These are phyloP conservation scores for Trametes villosa DNA, from an alignment of 768 basidiomycete species.

Conservation along the genomic window DNA sequence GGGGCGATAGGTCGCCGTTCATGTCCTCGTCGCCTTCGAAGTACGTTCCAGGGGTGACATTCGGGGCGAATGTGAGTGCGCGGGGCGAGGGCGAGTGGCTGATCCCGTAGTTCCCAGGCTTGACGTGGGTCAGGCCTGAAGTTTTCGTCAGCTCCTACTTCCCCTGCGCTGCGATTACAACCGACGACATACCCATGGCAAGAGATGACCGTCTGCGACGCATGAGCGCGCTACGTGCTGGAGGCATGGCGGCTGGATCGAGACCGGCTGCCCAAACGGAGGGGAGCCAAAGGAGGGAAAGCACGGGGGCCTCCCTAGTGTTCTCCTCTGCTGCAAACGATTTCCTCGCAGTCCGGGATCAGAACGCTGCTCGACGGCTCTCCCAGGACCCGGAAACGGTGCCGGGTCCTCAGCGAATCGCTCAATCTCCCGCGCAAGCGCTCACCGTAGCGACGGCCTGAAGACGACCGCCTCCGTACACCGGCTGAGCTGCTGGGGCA, in stretches of 20 bases:
- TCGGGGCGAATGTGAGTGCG: slow-evolving; percentile 65
- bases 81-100: slow-evolving; percentile 44
- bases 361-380: slow-evolving; percentile 16
- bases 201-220: slow-evolving; percentile 49
- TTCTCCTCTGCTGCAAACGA: slow-evolving; percentile 25
- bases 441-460: slow-evolving; percentile 26
- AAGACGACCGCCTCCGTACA: background rate
- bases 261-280: slow-evolving; percentile 18
- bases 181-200: slow-evolving; percentile 35
- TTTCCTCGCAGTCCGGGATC: slow-evolving; percentile 10
- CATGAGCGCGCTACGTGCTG: slow-evolving; percentile 35
- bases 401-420: background rate
- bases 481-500: no score
- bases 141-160: background rate
- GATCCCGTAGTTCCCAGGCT: slow-evolving; percentile 59
- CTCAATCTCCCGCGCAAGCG: background rate
- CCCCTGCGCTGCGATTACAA: background rate
- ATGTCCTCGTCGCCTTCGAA: slow-evolving; percentile 40
- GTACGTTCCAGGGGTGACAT: slow-evolving; percentile 60
- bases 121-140: slow-evolving; percentile 45
- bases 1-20: slow-evolving; percentile 31
- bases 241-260: slow-evolving; percentile 39
- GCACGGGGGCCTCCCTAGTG: slow-evolving; percentile 21
- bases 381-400: slow-evolving; percentile 8
- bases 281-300: slow-evolving; percentile 22